Percentiles rank a stretch among this genome's conserved stretches.
These are phyloP conservation scores for Linnemannia elongata DNA, from an alignment of 192 early-diverging fungal species.

Conservation along the genomic window DNA sequence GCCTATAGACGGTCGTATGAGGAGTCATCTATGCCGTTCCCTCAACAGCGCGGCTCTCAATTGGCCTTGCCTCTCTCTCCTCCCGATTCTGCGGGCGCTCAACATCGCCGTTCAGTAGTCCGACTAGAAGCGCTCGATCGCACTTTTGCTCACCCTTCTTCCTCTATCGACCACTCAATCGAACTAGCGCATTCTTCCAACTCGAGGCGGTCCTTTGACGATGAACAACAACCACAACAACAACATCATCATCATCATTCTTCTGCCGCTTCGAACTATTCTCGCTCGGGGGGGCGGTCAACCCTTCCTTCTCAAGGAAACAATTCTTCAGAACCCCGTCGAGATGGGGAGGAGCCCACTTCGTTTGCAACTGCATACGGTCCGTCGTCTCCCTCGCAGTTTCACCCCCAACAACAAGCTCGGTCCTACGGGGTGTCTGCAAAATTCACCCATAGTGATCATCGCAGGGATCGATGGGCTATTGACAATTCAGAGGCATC, in stretches of 20 bases:
- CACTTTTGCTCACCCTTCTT: neutral
- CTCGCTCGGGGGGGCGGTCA: neutral
- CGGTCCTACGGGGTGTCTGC: neutral
- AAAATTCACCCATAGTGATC: neutral
- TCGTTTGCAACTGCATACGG: neutral
- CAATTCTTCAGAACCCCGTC: neutral
- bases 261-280: neutral
- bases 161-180: neutral
- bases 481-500: neutral
- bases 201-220: neutral
- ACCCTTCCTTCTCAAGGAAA: neutral
- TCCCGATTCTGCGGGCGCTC: neutral
- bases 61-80: neutral
- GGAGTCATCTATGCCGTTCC: neutral
- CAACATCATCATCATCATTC: too few species aligned
- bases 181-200: neutral
- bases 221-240: constrained; percentile 2
- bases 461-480: neutral
- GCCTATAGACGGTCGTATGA: neutral
- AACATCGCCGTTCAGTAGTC: constrained; percentile 16
- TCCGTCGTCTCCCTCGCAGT: neutral
- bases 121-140: constrained; percentile 7
- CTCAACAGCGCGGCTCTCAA: constrained; percentile 16
- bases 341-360: neutral
- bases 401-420: neutral